Evolutionary conservation across 129 eudicot species (phyloP), one percentile per base, ranked within the genome.

Genomic region (Chrysanthemum makinoi): DNA sequence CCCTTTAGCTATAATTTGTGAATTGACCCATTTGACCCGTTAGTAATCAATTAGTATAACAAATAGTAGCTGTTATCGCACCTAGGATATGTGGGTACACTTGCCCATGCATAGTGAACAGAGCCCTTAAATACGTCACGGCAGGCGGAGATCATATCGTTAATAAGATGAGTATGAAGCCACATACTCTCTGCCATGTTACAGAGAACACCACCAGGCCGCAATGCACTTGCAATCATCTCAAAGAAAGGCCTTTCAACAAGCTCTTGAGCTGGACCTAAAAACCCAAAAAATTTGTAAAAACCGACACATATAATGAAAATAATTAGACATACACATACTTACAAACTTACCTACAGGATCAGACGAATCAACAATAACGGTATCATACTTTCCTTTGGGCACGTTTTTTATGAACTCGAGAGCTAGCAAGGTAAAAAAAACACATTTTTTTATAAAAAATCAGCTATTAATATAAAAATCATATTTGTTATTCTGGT

Each of bases 171-270:
- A 24, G 99, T 94, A 71, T 94, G 99, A 47, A 94, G 91, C 99
- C 99, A 94, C 93, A 90, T 82, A 59, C 99, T 94, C 50, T 94
- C 99, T 12, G 97, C 94, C 99, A 94, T 94, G 82, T 84, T 94
- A 81, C 99, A 94, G 11, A 94, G 88, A 39, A 94, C 97, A 72
- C 99, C 99, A 77, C 99, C 99, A 50, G 96, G 91, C 82, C 86
- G 80, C 50, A 94, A 76, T 62, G 99, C 97, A 78, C 85, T 86
- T 5, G 94, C 90, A 24, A 87, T 65, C 65, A 88, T 89, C 81
- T 87, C 85, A 67, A 94, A 94, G 70, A 94, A 94, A 10, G 99
- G 99, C 73, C 51, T 86, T 76, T 94, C 96, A 16, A 94, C 99
- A 61, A 94, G 96, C 78, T 87, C 99, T 80, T 80, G 88, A 39